Evolutionary conservation across 768 basidiomycete genomes (phyloP).

Genomic region (Clavulina sp.): DNA sequence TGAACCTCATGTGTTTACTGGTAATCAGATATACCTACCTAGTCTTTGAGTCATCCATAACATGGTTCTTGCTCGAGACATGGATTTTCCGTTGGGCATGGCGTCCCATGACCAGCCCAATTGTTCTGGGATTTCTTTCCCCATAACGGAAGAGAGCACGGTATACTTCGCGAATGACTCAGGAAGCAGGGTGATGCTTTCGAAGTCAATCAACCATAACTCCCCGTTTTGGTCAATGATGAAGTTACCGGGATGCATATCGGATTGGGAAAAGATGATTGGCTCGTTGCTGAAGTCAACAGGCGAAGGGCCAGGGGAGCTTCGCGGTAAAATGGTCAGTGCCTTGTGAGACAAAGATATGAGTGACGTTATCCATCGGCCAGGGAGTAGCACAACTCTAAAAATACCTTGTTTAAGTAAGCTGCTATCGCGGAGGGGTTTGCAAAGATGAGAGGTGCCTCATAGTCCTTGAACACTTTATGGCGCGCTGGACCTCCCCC

Average conservation of each 20-base stretch:
- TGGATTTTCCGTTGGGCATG: too few species aligned
- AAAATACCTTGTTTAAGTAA: conserved; percentile 12
- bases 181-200: conserved; percentile 16
- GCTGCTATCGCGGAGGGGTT: conserved; percentile 8
- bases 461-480: conserved; percentile 13
- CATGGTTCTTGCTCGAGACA: too few species aligned
- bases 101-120: too few species aligned
- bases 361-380: background rate
- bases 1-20: too few species aligned
- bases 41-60: too few species aligned
- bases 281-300: conserved; percentile 14
- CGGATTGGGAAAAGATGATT: conserved; percentile 19
- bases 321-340: background rate
- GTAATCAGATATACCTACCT: too few species aligned
- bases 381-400: conserved; percentile 9
- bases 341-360: background rate
- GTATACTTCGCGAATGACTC: conserved; percentile 13
- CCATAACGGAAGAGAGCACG: conserved; percentile 7
- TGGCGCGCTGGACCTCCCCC: conserved; percentile 14
- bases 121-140: too few species aligned
- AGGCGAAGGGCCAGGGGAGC: conserved; percentile 3
- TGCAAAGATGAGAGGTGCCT: conserved; percentile 12
- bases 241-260: conserved; percentile 18
- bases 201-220: conserved; percentile 17
- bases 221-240: conserved; percentile 16